phyloP scores from a whole-genome alignment of 169 alveolate genomes.

The Cryptosporidium felis region DNA sequence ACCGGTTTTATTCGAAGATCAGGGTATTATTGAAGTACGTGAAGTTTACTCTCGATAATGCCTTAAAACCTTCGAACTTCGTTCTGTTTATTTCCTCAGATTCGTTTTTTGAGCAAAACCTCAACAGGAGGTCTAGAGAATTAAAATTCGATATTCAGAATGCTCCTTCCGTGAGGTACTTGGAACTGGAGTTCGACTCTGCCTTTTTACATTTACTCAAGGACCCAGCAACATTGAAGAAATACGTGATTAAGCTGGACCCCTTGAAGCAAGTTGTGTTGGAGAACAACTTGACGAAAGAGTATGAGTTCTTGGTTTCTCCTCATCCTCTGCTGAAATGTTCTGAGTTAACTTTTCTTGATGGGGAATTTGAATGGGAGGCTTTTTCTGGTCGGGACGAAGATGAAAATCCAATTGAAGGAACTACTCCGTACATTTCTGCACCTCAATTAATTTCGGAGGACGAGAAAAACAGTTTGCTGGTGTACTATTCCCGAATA shows the following conservation, averaged over 20 bases:
- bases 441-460: constrained; percentile 32
- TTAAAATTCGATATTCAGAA: neutral
- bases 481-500: constrained; percentile 27
- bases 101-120: neutral
- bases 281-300: neutral
- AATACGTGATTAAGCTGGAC: constrained; percentile 29
- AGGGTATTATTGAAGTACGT: constrained; percentile 14
- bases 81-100: constrained; percentile 3
- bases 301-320: constrained; percentile 10
- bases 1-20: constrained; percentile 25
- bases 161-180: neutral
- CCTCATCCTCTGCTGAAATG: constrained; percentile 23
- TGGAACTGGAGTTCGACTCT: constrained; percentile 17
- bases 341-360: constrained; percentile 46
- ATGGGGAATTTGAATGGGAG: constrained; percentile 50
- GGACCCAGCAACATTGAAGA: neutral
- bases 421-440: constrained; percentile 55
- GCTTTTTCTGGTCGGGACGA: neutral
- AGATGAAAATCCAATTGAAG: constrained; percentile 15
- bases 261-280: constrained; percentile 1
- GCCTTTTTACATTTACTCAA: constrained; percentile 8
- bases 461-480: neutral
- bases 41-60: constrained; percentile 34
- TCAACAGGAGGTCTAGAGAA: neutral
- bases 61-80: constrained; percentile 37